Evolutionary conservation across 805 yeast species (phyloP), one percentile per base, ranked within the genome.

Genomic region (Lachancea cidri): DNA sequence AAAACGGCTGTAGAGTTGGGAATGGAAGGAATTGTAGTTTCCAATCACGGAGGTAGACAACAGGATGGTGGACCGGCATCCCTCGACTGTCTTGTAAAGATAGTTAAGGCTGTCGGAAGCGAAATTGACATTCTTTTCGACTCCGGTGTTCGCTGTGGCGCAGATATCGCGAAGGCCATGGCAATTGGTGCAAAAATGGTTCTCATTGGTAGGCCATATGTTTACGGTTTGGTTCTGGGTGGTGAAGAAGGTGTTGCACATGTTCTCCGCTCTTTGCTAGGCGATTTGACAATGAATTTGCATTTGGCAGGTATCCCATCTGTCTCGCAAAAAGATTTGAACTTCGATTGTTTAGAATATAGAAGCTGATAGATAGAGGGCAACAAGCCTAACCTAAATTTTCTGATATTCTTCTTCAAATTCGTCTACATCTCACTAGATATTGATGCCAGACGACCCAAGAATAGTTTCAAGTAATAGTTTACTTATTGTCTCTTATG

Each of bases 11-110:
- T 27, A 3, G 38, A 39, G 34, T 25, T 17, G 7, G 42, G 42
- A 20, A 33, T 33, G 17, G 42, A 39, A 9, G 42, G 42, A 4
- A 39, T 39, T 19, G 38, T 39, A n/a, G 42, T 39, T 11, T 39
- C 42, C 5, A 39, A 39, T 17, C 42, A 39, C 16, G 42, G 42
- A 13, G 42, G 42, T 4, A 33, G 42, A 14, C 42, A 45, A 14
- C 49, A 45, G 19, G 49, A 45, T 33, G 49, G 49, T 7, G 49
- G 49, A n/a, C 42, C 49, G 8, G 46, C 49, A 1, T 45, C 49
- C 15, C 18, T 39, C 3, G 42, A 39, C 14, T 33, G 42, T 17
- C 34, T 39, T 13, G 42, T 27, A 2, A 39, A 34, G n/a, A 45
- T 45, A 16, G 40, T 36, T 14, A 36, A 45, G 16, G 49, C 46